phyloP scores from a whole-genome alignment of 306 rosid genomes.

The Prosopis cineraria region DNA sequence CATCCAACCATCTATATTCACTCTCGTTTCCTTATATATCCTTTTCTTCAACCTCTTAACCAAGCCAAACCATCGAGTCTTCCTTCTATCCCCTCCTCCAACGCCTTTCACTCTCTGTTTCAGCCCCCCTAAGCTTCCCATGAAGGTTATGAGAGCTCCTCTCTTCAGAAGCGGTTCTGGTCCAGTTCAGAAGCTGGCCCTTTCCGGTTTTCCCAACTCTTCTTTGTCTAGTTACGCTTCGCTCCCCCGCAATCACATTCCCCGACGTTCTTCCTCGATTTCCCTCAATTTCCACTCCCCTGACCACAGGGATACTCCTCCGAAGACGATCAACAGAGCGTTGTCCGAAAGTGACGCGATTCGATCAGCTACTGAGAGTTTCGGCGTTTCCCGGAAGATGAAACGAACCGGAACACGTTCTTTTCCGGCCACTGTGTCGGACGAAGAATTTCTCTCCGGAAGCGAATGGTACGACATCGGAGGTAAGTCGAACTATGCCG shows the following conservation, averaged over 20 bases:
- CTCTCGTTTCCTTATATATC: neutral
- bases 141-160: conserved; percentile 39
- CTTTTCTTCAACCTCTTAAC: neutral
- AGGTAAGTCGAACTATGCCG: neutral
- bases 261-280: conserved; percentile 39
- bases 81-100: neutral
- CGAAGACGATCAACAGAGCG: conserved; percentile 36
- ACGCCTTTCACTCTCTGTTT: neutral
- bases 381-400: conserved; percentile 14
- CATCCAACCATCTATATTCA: neutral
- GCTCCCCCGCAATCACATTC: conserved; percentile 33
- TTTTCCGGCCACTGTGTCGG: conserved; percentile 36
- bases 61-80: neutral
- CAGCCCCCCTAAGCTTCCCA: neutral
- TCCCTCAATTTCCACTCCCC: conserved; percentile 48
- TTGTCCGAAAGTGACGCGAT: conserved; percentile 41
- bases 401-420: conserved; percentile 31
- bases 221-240: conserved; percentile 46
- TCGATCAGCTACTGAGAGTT: conserved; percentile 12
- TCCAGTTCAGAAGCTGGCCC: conserved; percentile 35
- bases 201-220: conserved; percentile 37
- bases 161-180: conserved; percentile 67
- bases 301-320: conserved; percentile 2
- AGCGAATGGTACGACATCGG: neutral
- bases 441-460: conserved; percentile 30